Conservation (phyloP, 1,139 yeast genomes). For the Kluyveromyces sp. region DNA sequence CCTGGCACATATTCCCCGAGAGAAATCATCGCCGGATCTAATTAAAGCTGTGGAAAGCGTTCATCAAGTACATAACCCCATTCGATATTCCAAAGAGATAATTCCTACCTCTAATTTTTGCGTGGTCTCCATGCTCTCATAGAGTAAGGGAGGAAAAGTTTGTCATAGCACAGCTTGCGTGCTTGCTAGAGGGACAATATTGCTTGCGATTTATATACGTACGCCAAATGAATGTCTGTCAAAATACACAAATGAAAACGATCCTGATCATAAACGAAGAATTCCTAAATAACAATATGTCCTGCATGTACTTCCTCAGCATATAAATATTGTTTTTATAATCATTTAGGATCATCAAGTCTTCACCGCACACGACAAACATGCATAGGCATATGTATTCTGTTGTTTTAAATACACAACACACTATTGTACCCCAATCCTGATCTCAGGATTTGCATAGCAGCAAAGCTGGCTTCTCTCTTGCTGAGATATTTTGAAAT, state of each 20-base stretch:
- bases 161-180: no score
- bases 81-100: neutral
- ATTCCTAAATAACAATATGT: conserved; percentile 32
- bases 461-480: neutral
- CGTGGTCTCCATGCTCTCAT: conserved; percentile 25
- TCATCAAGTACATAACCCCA: conserved; percentile 20
- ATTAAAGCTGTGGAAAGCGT: conserved; percentile 27
- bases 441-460: conserved; percentile 1
- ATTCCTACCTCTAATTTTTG: conserved; percentile 5
- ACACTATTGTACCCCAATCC: conserved; percentile 3
- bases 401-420: neutral
- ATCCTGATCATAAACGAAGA: conserved; percentile 32
- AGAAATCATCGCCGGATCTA: conserved; percentile 32
- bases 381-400: no score
- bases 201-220: neutral
- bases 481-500: neutral
- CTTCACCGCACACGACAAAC: no score
- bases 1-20: conserved; percentile 30
- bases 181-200: conserved; percentile 1
- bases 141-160: conserved; percentile 2
- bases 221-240: neutral
- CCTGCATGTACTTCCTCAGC: conserved; percentile 35
- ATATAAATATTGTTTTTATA: conserved; percentile 22
- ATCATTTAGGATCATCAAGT: conserved; percentile 13
- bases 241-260: neutral